Percentiles rank a stretch among this genome's conserved stretches.
These are phyloP conservation scores for Colletotrichum kahawae DNA, from an alignment of 2,329 filamentous ascomycete species.

Conservation along the genomic window DNA sequence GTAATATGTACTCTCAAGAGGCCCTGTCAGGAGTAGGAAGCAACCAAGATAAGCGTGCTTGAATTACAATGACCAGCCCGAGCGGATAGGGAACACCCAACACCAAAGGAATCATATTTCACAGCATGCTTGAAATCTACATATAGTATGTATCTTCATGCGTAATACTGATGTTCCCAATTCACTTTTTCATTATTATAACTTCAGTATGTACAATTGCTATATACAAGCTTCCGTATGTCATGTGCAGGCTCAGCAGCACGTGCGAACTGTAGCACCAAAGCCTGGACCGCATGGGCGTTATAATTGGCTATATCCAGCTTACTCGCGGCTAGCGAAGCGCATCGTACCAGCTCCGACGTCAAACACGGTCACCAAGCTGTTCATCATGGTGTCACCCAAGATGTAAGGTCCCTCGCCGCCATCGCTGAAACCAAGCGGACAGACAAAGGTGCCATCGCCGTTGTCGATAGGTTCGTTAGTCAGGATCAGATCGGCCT, in stretches of 20 bases:
- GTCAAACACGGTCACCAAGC: constrained; percentile 35
- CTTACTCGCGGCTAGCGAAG: constrained; percentile 24
- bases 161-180: background rate
- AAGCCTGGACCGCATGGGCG: rapidly evolving
- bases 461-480: constrained; percentile 24
- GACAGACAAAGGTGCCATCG: constrained; percentile 25
- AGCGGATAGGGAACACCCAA: too few species aligned
- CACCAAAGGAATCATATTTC: too few species aligned
- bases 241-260: background rate
- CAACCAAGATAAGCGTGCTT: too few species aligned
- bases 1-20: too few species aligned
- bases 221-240: background rate
- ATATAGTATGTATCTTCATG: rapidly evolving
- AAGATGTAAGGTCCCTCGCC: constrained; percentile 27
- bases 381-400: constrained; percentile 32
- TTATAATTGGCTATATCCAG: background rate
- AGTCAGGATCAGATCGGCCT: constrained; percentile 30
- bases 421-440: constrained; percentile 29
- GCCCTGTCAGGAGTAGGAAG: too few species aligned
- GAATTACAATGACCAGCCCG: too few species aligned
- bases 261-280: rapidly evolving
- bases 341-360: constrained; percentile 32
- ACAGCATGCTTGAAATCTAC: too few species aligned
- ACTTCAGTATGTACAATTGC: background rate
- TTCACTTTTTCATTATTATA: rapidly evolving